Conservation (phyloP, 129 eudicot species). For the Lactuca sativa region DNA sequence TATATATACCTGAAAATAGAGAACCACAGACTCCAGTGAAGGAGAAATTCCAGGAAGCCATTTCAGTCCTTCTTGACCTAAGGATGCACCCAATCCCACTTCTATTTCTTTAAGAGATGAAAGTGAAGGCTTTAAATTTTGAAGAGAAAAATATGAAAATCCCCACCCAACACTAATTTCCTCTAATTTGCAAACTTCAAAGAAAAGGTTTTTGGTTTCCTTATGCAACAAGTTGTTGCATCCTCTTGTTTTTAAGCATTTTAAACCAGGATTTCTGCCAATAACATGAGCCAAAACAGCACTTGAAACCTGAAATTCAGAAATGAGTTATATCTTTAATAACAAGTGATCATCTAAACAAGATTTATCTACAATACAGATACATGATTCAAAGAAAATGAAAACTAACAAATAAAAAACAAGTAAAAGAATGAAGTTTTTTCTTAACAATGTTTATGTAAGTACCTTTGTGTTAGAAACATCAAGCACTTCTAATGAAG, state of each 20-base stretch:
- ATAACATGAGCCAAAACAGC: slow-evolving; percentile 50
- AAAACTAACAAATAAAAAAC: not conserved
- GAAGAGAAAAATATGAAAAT: slow-evolving; percentile 51
- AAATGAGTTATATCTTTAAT: not conserved
- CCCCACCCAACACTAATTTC: slow-evolving; percentile 88
- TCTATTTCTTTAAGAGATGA: slow-evolving; percentile 43
- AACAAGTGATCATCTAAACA: not conserved
- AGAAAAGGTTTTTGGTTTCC: slow-evolving; percentile 34
- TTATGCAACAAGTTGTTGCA: slow-evolving; percentile 48
- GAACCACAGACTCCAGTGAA: slow-evolving; percentile 58
- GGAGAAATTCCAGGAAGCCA: slow-evolving; percentile 62
- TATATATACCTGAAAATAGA: slow-evolving; percentile 74
- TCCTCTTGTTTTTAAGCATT: slow-evolving; percentile 58
- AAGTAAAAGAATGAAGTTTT: not conserved
- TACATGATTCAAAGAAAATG: not conserved
- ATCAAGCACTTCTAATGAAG: slow-evolving; percentile 75
- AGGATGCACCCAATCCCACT: slow-evolving; percentile 81
- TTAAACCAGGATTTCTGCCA: slow-evolving; percentile 56
- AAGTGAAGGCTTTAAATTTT: slow-evolving; percentile 49
- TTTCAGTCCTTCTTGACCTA: slow-evolving; percentile 65
- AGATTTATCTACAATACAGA: not conserved
- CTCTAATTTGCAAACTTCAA: slow-evolving; percentile 62
- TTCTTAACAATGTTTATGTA: slow-evolving; percentile 1
- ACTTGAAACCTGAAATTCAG: slow-evolving; percentile 53
- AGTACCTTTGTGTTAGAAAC: slow-evolving; percentile 80